These are phyloP conservation scores for Stephanodiscus minutulus DNA, from an alignment of 108 stramenopile genomes.

Conservation along the genomic window DNA sequence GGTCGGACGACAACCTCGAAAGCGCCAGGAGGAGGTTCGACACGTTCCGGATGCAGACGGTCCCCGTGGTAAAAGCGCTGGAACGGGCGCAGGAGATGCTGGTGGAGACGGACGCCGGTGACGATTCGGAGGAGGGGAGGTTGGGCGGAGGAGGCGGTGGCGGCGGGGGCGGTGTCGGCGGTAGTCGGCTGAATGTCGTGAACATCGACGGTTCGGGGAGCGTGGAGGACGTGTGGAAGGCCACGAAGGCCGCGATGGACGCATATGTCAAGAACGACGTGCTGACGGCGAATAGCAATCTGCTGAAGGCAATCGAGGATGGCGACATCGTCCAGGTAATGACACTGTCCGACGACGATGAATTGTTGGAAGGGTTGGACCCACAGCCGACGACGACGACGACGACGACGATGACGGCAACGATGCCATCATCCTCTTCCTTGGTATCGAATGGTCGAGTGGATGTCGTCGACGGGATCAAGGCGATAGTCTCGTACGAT, in stretches of 20 bases:
- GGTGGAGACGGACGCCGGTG: conserved; percentile 11
- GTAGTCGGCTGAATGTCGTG: conserved; percentile 44
- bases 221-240: conserved; percentile 79
- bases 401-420: neutral
- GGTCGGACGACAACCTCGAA: conserved; percentile 93
- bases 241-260: conserved; percentile 69
- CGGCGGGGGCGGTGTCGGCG: conserved; percentile 1
- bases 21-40: conserved; percentile 84
- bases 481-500: conserved; percentile 68
- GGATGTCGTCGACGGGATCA: conserved; percentile 60
- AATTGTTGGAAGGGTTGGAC: conserved; percentile 29
- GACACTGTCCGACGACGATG: conserved; percentile 46
- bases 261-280: conserved; percentile 68
- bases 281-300: conserved; percentile 57
- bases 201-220: conserved; percentile 70
- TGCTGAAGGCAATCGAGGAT: conserved; percentile 55
- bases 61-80: conserved; percentile 77
- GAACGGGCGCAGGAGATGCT: conserved; percentile 46
- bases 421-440: conserved; percentile 19
- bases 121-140: neutral
- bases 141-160: neutral
- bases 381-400: conserved; percentile 27
- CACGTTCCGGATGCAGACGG: conserved; percentile 81
- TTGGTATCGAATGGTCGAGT: conserved; percentile 52
- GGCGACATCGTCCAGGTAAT: conserved; percentile 43